These are phyloP conservation scores for Leavenworthia alabamica DNA, from an alignment of 345 rosid genomes.

Conservation along the genomic window DNA sequence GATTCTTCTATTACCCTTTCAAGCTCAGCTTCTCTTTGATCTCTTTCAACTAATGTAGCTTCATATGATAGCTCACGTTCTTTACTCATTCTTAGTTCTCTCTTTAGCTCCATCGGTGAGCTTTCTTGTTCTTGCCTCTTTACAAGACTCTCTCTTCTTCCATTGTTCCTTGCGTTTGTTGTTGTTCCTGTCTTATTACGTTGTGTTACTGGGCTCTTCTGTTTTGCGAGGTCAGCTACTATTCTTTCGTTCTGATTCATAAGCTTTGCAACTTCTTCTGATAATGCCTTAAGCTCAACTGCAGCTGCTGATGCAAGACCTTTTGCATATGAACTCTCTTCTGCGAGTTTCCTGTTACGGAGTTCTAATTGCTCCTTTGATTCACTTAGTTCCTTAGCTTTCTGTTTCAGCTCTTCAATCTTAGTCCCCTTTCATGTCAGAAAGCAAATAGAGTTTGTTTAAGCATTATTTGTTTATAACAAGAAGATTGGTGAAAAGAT, in stretches of 20 bases:
- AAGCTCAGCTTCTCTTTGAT: constrained; percentile 73
- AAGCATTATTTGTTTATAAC: neutral
- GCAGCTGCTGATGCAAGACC: constrained; percentile 99
- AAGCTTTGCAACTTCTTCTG: constrained; percentile 94
- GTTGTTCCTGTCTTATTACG: constrained; percentile 43
- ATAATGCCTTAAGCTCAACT: constrained; percentile 97
- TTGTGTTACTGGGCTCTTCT: constrained; percentile 52
- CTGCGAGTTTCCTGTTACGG: constrained; percentile 76
- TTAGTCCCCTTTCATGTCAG: constrained; percentile 44
- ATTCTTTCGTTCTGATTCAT: constrained; percentile 86
- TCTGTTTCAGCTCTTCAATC: constrained; percentile 74
- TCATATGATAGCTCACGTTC: constrained; percentile 85
- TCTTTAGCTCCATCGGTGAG: constrained; percentile 61
- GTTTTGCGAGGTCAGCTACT: constrained; percentile 57
- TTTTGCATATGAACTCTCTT: constrained; percentile 94
- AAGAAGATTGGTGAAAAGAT: constrained; percentile 4
- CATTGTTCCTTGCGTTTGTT: constrained; percentile 52
- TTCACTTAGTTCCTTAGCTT: constrained; percentile 46
- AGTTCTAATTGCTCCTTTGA: constrained; percentile 64
- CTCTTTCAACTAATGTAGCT: constrained; percentile 71
- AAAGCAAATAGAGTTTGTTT: constrained; percentile 3
- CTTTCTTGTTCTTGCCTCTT: constrained; percentile 65
- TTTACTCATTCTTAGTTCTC: constrained; percentile 64
- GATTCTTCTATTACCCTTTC: constrained; percentile 79
- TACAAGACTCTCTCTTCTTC: constrained; percentile 40